phyloP scores from a whole-genome alignment of 176 grass and related monocot species.

The Ensete glaucum region DNA sequence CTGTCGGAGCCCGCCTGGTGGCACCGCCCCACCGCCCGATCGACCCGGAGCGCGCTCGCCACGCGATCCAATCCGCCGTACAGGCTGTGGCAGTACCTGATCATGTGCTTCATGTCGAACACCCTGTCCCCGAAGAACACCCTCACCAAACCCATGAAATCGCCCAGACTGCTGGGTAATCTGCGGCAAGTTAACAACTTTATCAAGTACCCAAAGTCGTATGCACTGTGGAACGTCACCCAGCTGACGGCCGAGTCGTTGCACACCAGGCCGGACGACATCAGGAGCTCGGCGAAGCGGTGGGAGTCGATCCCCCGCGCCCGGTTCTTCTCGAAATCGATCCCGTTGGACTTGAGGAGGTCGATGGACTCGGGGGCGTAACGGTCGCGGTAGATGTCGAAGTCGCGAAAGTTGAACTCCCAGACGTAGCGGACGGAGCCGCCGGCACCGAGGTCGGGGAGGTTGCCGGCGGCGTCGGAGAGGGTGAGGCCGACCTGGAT shows the following conservation, averaged over 20 bases:
- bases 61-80: conserved; percentile 56
- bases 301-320: conserved; percentile 32
- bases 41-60: conserved; percentile 33
- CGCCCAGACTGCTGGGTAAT: conserved; percentile 27
- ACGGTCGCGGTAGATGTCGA: conserved; percentile 55
- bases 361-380: conserved; percentile 43
- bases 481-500: conserved; percentile 75
- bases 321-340: conserved; percentile 58
- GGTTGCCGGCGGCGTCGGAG: conserved; percentile 24
- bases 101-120: conserved; percentile 74
- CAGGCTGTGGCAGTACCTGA: conserved; percentile 27
- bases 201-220: conserved; percentile 77
- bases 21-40: conserved; percentile 35
- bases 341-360: conserved; percentile 40
- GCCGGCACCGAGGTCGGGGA: conserved; percentile 20
- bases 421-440: conserved; percentile 25
- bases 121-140: conserved; percentile 57
- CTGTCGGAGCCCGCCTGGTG: conserved; percentile 85
- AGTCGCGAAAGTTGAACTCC: conserved; percentile 86
- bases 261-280: conserved; percentile 63
- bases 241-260: conserved; percentile 35
- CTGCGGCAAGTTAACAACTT: conserved; percentile 40
- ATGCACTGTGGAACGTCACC: conserved; percentile 70
- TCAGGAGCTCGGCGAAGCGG: conserved; percentile 45
- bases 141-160: conserved; percentile 42